Conservation (phyloP, 768 basidiomycete genomes). For the Lyophyllum atratum region DNA sequence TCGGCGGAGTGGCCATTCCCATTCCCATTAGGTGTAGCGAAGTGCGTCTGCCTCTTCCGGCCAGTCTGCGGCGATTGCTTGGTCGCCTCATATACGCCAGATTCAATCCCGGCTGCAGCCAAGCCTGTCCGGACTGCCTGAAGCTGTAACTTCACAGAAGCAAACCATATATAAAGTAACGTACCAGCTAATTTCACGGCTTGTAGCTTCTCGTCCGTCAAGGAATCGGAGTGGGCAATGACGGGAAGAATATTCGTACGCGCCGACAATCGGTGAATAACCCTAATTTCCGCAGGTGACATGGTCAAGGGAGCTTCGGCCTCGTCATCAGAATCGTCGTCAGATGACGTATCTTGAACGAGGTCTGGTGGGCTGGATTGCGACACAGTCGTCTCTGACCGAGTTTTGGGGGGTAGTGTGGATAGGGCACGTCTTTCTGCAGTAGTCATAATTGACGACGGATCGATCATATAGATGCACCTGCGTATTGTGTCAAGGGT, state of each 20-base stretch:
- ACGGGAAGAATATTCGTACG: conserved; percentile 83
- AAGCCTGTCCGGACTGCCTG: conserved; percentile 62
- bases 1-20: conserved; percentile 19
- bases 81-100: conserved; percentile 71
- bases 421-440: conserved; percentile 51
- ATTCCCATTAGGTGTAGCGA: conserved; percentile 31
- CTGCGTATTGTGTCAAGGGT: conserved; percentile 35
- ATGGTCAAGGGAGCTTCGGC: conserved; percentile 56
- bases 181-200: conserved; percentile 66
- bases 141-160: conserved; percentile 1
- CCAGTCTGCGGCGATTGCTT: conserved; percentile 28
- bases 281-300: conserved; percentile 77
- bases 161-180: conserved; percentile 18
- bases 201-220: conserved; percentile 75
- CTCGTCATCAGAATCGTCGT: conserved; percentile 51
- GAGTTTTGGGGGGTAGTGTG: conserved; percentile 52
- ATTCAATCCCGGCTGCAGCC: conserved; percentile 64
- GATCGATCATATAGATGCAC: conserved; percentile 86
- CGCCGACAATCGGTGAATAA: conserved; percentile 72
- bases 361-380: conserved; percentile 54
- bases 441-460: conserved; percentile 63
- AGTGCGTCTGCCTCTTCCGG: conserved; percentile 37
- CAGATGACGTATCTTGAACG: conserved; percentile 54
- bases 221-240: conserved; percentile 77
- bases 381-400: conserved; percentile 69